Base-by-base conservation (phyloP, 495 filamentous ascomycete species). In the Geopyxis carbonaria region DNA sequence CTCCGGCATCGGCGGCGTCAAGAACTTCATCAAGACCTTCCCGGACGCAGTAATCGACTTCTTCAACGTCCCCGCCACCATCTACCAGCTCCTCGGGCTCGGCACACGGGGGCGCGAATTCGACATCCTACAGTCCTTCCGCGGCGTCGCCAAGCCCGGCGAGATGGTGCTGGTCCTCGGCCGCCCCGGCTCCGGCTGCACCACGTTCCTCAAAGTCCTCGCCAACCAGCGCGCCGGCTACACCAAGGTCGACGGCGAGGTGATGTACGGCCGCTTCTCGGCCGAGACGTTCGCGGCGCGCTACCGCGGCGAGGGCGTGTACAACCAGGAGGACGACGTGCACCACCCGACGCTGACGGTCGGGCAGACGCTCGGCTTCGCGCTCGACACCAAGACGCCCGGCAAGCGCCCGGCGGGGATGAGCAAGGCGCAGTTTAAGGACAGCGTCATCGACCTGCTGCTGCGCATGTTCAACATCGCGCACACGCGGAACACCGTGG, bases 341-440 rank as follows among this genome's bases (percentile, higher is more conserved):
- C 79, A 87, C 59, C 85, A 85, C 52, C 81, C 82, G n/a, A 72
- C 78, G 57, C 60, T 89, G 34, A 78, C 74, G 0, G 80, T 82
- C 7, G 80, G 75, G 5, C 71, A 91, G 47, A 91, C 82, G 0
- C 54, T 91, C 15, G 68, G 68, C 3, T 85, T 87, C 46, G 82
- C 82, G n/a, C 75, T 79, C 7, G 60, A 66, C 42, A 70, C 79
- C 5, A 64, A 77, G 38, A 68, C 78, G 8, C 77, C 78, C 13
- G 59, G 64, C 5, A 69, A 75, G 33, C 62, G 79, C 15, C 64
- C 73, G 14, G 59, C 66, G 0, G 72, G 75, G 5, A 67, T 81
- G 7, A 61, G 64, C 18, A 67, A 66, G 37, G 61, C 61, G 22
- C 64, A 64, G 16, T 80, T 80, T 46, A 67, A 71, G 11, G 59